Base-by-base conservation (phyloP, 176 grass and related monocot genomes). In the Carex pumila region DNA sequence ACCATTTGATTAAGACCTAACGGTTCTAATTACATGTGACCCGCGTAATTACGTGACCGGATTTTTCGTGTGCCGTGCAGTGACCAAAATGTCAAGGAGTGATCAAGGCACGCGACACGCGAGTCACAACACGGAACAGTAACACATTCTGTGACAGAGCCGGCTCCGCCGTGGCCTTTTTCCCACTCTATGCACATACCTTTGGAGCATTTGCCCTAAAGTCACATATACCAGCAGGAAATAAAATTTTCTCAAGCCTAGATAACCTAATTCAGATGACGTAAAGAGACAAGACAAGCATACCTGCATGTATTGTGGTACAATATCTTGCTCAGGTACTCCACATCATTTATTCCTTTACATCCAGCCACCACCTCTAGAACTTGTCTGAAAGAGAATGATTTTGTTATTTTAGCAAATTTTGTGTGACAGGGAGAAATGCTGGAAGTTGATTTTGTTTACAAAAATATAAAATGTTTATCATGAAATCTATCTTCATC, bases 281-380 rank as follows among this genome's bases (percentile, higher is more conserved):
- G 50, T 19, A 43, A 63, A 78, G 5, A 53, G 47, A 83, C n/a
- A 78, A 22, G 47, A 84, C n/a, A 67, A 25, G 6, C 37, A 87
- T 85, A 94, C 95, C 88, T 94, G 92, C 92, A 93, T 15, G 95
- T 98, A 85, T 98, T 98, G 50, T 91, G 91, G 86, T 95, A 95
- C 19, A 98, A 52, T 75, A 88, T 88, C 90, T 93, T 98, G 84
- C 95, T 92, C 37, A 98, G 74, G 68, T 84, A 79, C 47, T 92
- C 91, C 89, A 92, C 79, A 84, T 95, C 95, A 66, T 86, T 41
- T 71, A 95, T 93, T 82, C 88, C 91, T 95, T 98, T 95, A 85
- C 88, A 90, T 86, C 91, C 91, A 87, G 91, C 89, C 0, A 98
- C 86, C 74, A 95, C 89, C 77, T 95, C 95, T 72, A 98, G 85